Base-by-base conservation (phyloP, 2,329 filamentous ascomycete genomes). In the Eurotiales sp. region DNA sequence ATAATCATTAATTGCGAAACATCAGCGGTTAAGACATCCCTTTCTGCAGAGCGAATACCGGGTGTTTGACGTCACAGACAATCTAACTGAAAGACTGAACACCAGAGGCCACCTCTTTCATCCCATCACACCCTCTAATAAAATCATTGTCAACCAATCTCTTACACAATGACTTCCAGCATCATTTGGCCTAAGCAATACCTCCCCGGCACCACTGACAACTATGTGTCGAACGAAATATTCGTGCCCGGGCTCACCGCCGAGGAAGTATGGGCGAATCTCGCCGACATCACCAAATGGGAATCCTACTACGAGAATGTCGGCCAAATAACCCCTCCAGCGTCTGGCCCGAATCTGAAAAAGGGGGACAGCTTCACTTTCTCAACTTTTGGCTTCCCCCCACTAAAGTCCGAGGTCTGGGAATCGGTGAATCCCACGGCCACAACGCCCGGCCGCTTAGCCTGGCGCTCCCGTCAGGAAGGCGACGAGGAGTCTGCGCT, bases 221-320 rank as follows among this genome's bases (percentile, higher is more conserved):
- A 45, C 42, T 45, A 45, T 19, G 42, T 45, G 17, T 45, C 42
- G 8, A 45, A 45, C 29, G 42, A 45, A 17, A 34, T 45, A 15
- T 45, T 32, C 19, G 42, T 34, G n/a, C 11, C 25, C 11, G 42
- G 17, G 27, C 15, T 45, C 15, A 45, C 42, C n/a, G 42, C 42
- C 25, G 42, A 34, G 19, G 14, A 45, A 17, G 29, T 45, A 8
- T 34, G 42, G 42, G 22, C 25, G 5, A 32, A 45, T 45, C 42
- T 45, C 15, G 27, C 12, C 42, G 17, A 45, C 15, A 45, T 45
- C 25, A 45, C 42, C 12, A 45, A 34, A 21, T 45, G 42, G 42
- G 42, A 32, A 4, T 30, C 25, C 11, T 45, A 45, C 42, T 45
- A 47, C 30, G 30, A 34, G 3, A 34, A 34, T 8, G 30, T 34